Evolutionary conservation across 169 alveolate genomes (phyloP), one percentile per base, ranked within the genome.

Genomic region (Babesia ovis): DNA sequence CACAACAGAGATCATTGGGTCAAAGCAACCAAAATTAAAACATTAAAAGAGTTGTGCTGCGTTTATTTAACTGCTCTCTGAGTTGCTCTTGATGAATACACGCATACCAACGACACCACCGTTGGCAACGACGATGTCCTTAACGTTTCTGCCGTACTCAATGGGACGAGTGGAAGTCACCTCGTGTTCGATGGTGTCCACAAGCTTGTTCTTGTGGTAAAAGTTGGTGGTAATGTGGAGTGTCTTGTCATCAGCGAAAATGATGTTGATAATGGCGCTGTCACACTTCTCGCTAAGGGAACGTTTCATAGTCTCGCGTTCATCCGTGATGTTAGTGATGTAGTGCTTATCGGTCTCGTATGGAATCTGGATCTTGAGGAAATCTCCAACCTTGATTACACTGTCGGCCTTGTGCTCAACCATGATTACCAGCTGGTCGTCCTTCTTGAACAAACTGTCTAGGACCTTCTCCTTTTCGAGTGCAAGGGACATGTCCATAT

Each of bases 101-200:
- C 86, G 80, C 86, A 77, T 77, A 39, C 82, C 79, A 29, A 51
- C 23, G 29, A 68, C 73, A 32, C 66, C 60, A 6, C 86, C 86
- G 32, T 45, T 68, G 54, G 86, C 76, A 29, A 41, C 56, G 25
- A 77, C 86, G 16, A 77, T 54, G 46, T 77, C 82, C 67, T 68
- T 77, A 27, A 67, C 27, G 16, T 41, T 32, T n/a, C 56, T 61
- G 20, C 32, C 59, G 67, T 37, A 68, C 12, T 37, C 20, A 41
- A 60, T 22, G 34, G 22, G 22, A 11, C 31, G 12, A 31, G 0
- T n/a, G 58, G 29, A 16, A 14, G 12, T 11, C 14, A 54, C 14
- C 25, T 58, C 70, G 35, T 56, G 56, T 9, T 20, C 39, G 59
- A 5, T 16, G 27, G 68, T 68, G 4, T 23, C 68, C 22, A 58